Evolutionary conservation across 257 asterid species (phyloP).

Genomic region (Asclepias syriaca): DNA sequence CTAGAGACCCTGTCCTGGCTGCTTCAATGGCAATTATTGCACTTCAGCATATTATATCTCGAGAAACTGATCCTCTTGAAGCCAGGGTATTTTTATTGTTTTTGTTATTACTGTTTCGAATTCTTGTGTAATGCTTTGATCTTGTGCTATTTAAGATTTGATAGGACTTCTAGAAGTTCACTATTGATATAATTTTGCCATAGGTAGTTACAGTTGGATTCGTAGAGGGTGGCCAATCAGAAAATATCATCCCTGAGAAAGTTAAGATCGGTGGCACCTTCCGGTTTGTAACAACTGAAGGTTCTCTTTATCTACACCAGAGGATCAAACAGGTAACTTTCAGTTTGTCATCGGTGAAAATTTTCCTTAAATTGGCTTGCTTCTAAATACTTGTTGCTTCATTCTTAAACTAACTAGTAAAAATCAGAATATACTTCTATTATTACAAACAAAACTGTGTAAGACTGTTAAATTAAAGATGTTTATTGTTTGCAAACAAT

Average conservation of each 20-base stretch:
- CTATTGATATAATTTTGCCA: neutral
- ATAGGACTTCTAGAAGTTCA: neutral
- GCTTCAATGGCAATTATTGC: constrained; percentile 68
- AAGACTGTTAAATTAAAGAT: neutral
- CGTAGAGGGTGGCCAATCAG: constrained; percentile 61
- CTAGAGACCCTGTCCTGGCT: constrained; percentile 64
- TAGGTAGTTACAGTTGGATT: constrained; percentile 70
- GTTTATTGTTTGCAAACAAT: neutral
- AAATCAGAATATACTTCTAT: neutral
- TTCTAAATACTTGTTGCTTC: neutral
- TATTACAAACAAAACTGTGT: no score
- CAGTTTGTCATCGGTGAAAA: neutral
- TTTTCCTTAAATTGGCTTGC: neutral
- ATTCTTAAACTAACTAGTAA: neutral
- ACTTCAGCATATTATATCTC: constrained; percentile 77
- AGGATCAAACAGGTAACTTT: constrained; percentile 68
- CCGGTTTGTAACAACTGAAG: constrained; percentile 51
- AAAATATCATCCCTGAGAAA: constrained; percentile 61
- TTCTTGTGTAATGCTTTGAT: neutral
- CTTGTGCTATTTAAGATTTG: neutral
- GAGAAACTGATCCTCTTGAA: constrained; percentile 81
- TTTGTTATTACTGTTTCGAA: neutral
- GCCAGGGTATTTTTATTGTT: constrained; percentile 41
- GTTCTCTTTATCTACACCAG: constrained; percentile 43
- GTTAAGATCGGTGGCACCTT: constrained; percentile 84